These are phyloP conservation scores for Dillenia turbinata DNA, from an alignment of 164 flowering plant species.

Conservation along the genomic window DNA sequence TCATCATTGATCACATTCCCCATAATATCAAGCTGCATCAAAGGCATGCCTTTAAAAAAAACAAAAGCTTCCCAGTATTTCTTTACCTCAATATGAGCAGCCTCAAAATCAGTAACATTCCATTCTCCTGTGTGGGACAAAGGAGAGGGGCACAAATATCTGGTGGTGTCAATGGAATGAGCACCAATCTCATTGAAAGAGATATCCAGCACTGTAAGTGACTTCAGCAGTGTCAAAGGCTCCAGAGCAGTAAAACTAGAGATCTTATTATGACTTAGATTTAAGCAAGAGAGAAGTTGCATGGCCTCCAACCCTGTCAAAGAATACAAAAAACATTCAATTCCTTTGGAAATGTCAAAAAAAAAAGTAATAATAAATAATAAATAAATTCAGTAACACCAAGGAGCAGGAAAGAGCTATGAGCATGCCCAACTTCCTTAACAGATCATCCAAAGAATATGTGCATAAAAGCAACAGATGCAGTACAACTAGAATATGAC, in stretches of 20 bases:
- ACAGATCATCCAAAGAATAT: too few relatives aligned
- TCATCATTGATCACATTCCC: conserved; percentile 61
- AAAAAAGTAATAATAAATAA: background rate
- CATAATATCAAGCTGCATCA: conserved; percentile 56
- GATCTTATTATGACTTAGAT: conserved; percentile 66
- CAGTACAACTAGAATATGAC: too few relatives aligned
- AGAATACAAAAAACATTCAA: background rate
- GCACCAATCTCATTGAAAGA: conserved; percentile 80
- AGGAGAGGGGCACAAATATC: conserved; percentile 74
- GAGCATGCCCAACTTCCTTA: too few relatives aligned
- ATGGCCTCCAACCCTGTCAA: conserved; percentile 75
- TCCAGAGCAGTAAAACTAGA: conserved; percentile 67
- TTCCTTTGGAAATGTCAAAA: background rate
- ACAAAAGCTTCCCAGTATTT: conserved; percentile 60
- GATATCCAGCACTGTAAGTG: conserved; percentile 56
- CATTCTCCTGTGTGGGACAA: conserved; percentile 44
- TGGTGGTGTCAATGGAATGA: conserved; percentile 69
- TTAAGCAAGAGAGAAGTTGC: conserved; percentile 73
- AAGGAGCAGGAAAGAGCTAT: too few relatives aligned
- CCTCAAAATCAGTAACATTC: conserved; percentile 21
- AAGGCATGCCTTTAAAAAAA: conserved; percentile 46
- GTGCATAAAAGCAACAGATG: too few relatives aligned
- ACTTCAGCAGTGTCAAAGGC: conserved; percentile 56
- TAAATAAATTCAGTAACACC: too few relatives aligned
- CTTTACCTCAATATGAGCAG: conserved; percentile 13